Evolutionary conservation across 805 yeast genomes (phyloP).

Genomic region (Middelhovenomyces tepae): DNA sequence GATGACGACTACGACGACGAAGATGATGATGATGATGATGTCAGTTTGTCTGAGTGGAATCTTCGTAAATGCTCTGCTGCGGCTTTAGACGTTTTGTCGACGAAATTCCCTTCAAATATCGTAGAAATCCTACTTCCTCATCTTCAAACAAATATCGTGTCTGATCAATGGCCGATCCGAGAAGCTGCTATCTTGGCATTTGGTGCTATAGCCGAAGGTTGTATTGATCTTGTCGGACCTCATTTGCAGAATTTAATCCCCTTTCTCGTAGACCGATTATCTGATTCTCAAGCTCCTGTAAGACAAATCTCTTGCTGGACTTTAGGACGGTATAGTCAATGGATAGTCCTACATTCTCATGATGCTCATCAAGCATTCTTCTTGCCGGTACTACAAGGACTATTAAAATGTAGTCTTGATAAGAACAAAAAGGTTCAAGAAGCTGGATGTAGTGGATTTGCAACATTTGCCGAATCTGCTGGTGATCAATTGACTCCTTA

Average conservation of each 20-base stretch:
- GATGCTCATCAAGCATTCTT: conserved; percentile 57
- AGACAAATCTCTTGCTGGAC: conserved; percentile 97
- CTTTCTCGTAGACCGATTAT: conserved; percentile 68
- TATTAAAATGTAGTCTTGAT: conserved; percentile 70
- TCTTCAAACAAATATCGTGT: conserved; percentile 58
- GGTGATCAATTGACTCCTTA: conserved; percentile 56
- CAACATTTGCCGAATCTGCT: conserved; percentile 72
- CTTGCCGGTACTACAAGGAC: conserved; percentile 67
- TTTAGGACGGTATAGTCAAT: conserved; percentile 68
- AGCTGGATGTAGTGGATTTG: conserved; percentile 81
- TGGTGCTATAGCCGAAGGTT: conserved; percentile 92
- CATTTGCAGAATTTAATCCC: conserved; percentile 78
- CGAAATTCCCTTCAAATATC: conserved; percentile 57
- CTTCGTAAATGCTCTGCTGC: conserved; percentile 92
- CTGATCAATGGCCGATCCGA: conserved; percentile 76
- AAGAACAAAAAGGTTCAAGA: conserved; percentile 89
- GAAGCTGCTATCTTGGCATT: conserved; percentile 91
- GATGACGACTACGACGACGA: conserved; percentile 52
- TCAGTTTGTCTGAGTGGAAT: conserved; percentile 73
- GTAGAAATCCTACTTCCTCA: conserved; percentile 63
- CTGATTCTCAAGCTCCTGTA: conserved; percentile 72
- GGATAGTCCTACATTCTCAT: conserved; percentile 51
- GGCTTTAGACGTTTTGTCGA: conserved; percentile 73
- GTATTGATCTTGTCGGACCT: conserved; percentile 57
- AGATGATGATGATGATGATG: conserved; percentile 65